A percentile compares a stretch with the other conserved stretches of the same genome.
Conservation (phyloP, 805 yeast species). For the Scheffersomyces stipitis region DNA sequence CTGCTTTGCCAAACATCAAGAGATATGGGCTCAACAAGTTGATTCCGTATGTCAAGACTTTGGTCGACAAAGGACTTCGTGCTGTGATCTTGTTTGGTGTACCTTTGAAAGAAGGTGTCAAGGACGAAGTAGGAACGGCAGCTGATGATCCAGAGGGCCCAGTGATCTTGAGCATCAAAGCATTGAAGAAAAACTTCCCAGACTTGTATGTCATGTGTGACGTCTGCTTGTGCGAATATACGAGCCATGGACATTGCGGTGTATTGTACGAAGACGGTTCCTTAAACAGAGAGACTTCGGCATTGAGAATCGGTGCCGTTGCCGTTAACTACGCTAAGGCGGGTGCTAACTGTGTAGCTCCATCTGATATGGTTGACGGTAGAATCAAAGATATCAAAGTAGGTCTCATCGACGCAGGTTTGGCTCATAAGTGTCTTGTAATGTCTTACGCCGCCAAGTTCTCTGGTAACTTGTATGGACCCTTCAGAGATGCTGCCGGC, state of each 20-base stretch:
- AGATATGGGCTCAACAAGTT: conserved; percentile 82
- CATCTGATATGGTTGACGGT: conserved; percentile 98
- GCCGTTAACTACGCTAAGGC: conserved; percentile 95
- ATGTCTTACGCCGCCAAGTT: conserved; percentile 96
- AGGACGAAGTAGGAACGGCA: conserved; percentile 79
- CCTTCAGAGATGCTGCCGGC: conserved; percentile 97
- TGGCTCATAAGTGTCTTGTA: conserved; percentile 86
- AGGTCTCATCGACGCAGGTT: conserved; percentile 74
- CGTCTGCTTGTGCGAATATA: conserved; percentile 95
- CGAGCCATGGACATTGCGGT: conserved; percentile 98
- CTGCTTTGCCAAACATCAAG: conserved; percentile 83
- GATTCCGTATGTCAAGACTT: conserved; percentile 63
- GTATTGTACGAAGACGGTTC: conserved; percentile 83
- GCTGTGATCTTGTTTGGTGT: conserved; percentile 94
- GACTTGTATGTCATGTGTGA: conserved; percentile 86
- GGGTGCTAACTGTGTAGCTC: conserved; percentile 95
- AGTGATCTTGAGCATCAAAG: conserved; percentile 75
- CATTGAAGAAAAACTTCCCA: conserved; percentile 67
- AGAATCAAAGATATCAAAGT: conserved; percentile 83
- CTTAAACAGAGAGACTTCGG: conserved; percentile 71
- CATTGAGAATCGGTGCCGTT: conserved; percentile 84
- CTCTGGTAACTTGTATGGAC: conserved; percentile 89
- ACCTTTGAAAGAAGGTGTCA: conserved; percentile 69
- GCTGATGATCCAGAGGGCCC: conserved; percentile 98
- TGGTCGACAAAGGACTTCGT: conserved; percentile 78